A percentile compares a stretch with the other conserved stretches of the same genome.
Conservation (phyloP, 2,329 filamentous ascomycete species). For the Xylaria digitata region DNA sequence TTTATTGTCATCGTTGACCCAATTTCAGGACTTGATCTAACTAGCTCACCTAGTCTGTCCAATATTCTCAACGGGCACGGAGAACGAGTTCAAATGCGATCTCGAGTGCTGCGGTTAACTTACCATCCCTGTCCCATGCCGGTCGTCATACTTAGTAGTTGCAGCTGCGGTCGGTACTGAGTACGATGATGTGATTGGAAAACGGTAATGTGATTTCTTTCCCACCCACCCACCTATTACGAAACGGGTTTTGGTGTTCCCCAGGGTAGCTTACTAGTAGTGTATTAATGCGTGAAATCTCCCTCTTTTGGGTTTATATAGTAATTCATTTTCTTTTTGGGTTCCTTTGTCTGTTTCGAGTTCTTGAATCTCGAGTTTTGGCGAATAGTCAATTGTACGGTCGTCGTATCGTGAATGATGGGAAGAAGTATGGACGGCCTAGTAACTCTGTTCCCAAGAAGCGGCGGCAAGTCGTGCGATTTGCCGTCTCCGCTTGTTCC, state of each 20-base stretch:
- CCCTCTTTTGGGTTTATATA: neutral
- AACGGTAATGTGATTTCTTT: neutral
- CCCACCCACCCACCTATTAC: slow-evolving; percentile 19
- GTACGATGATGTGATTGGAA: slow-evolving; percentile 21
- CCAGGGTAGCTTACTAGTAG: slow-evolving; percentile 13
- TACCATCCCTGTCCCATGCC: slow-evolving; percentile 25
- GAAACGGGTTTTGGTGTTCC: slow-evolving; percentile 4
- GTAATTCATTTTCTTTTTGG: neutral
- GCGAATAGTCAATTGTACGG: neutral
- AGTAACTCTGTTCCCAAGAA: slow-evolving; percentile 3
- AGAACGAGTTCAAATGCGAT: too few species aligned
- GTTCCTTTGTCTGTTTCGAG: neutral
- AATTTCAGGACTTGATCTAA: too few species aligned
- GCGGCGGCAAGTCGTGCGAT: slow-evolving; percentile 15
- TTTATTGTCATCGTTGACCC: neutral
- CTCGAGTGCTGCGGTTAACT: slow-evolving; percentile 7
- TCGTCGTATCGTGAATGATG: slow-evolving; percentile 7
- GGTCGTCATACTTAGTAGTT: slow-evolving; percentile 9
- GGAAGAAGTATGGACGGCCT: slow-evolving; percentile 20
- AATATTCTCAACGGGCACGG: neutral
- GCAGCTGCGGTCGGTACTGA: slow-evolving; percentile 8
- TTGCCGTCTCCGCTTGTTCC: slow-evolving; percentile 33
- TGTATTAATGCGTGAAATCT: slow-evolving; percentile 8
- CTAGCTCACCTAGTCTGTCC: too few species aligned
- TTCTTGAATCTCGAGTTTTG: neutral